Conservation (phyloP, 768 basidiomycete species). For the Lactarius sanguifluus region DNA sequence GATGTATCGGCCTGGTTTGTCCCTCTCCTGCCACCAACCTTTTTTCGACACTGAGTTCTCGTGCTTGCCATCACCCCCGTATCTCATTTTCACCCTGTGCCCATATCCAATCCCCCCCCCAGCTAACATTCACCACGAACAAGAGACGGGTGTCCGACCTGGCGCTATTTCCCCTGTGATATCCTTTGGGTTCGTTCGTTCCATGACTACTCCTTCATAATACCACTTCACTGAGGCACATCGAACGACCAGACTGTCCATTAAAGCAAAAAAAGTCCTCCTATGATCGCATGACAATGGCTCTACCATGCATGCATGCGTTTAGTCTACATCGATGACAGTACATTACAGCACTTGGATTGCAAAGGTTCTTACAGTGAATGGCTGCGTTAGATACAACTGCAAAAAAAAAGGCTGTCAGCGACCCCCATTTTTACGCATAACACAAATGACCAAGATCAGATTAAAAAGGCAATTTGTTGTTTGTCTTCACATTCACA, state of each 20-base stretch:
- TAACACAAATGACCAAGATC: background rate
- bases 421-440: background rate
- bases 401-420: background rate
- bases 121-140: background rate
- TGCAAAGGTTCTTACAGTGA: conserved; percentile 5
- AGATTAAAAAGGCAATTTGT: conserved; percentile 52
- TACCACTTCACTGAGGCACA: background rate
- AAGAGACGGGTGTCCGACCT: background rate
- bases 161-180: background rate
- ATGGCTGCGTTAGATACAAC: conserved; percentile 2
- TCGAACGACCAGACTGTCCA: background rate
- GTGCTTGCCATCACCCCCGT: no score
- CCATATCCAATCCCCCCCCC: background rate
- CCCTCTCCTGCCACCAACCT: background rate
- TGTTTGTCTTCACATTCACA: conserved; percentile 49
- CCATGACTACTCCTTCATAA: background rate
- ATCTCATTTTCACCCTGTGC: background rate
- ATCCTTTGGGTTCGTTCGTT: background rate
- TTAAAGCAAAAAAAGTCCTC: background rate
- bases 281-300: conserved; percentile 8
- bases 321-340: conserved; percentile 23
- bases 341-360: conserved; percentile 13
- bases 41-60: background rate
- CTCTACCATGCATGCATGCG: conserved; percentile 13
- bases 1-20: background rate